phyloP scores from a whole-genome alignment of 805 yeast species.

The Pichia pseudocactophila region DNA sequence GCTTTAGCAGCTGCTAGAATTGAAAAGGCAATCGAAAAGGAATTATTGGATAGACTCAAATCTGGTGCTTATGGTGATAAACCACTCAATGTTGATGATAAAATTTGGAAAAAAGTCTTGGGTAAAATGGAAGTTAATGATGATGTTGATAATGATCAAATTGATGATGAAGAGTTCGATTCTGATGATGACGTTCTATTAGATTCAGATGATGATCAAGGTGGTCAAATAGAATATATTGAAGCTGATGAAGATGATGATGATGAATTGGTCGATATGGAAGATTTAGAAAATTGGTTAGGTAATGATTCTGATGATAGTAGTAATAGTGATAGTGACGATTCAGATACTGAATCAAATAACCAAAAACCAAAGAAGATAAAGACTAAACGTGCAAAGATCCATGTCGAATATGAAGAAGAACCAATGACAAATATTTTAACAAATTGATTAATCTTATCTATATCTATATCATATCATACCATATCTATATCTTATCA shows the following conservation, averaged over 20 bases:
- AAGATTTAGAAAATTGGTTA: slow-evolving; percentile 86
- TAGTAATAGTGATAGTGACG: slow-evolving; percentile 18
- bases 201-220: slow-evolving; percentile 48
- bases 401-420: slow-evolving; percentile 65
- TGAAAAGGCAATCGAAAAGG: slow-evolving; percentile 94
- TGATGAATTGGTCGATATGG: slow-evolving; percentile 85
- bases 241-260: slow-evolving; percentile 87
- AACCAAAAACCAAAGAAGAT: slow-evolving; percentile 34
- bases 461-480: no score
- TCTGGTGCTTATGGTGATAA: slow-evolving; percentile 98
- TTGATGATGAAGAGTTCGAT: slow-evolving; percentile 83
- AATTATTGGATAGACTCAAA: slow-evolving; percentile 86
- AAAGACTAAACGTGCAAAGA: slow-evolving; percentile 59
- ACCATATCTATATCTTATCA: no score
- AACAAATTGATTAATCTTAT: slow-evolving; percentile 3
- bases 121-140: slow-evolving; percentile 56
- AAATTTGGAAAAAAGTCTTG: slow-evolving; percentile 90
- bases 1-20: slow-evolving; percentile 95
- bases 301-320: slow-evolving; percentile 27
- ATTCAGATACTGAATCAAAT: slow-evolving; percentile 25
- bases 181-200: slow-evolving; percentile 59
- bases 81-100: slow-evolving; percentile 93
- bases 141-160: slow-evolving; percentile 37
- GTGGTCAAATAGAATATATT: slow-evolving; percentile 80
- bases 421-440: slow-evolving; percentile 28